Conservation (phyloP, 164 flowering plant genomes). For the Platanus orientalis region DNA sequence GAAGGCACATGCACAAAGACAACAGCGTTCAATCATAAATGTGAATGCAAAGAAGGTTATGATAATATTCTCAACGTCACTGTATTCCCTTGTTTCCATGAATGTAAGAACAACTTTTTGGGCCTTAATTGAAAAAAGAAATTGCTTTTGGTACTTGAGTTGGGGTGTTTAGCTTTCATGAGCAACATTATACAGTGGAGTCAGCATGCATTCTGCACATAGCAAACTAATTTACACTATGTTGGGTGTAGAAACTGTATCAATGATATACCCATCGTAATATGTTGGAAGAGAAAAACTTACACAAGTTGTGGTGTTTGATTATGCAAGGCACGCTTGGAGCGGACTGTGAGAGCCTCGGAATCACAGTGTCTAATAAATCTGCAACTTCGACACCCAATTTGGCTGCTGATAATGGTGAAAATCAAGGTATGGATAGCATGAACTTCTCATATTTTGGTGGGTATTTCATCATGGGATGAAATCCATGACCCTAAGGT, state of each 20-base stretch:
- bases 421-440: too few relatives aligned
- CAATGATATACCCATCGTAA: background rate
- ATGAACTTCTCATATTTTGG: too few relatives aligned
- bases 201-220: too few relatives aligned
- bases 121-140: too few relatives aligned
- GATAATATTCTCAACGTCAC: constrained; percentile 37
- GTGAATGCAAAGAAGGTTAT: constrained; percentile 47
- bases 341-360: background rate
- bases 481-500: too few relatives aligned
- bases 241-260: background rate
- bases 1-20: constrained; percentile 45
- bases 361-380: too few relatives aligned
- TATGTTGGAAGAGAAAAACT: background rate
- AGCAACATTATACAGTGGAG: too few relatives aligned
- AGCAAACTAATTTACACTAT: background rate
- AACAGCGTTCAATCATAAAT: constrained; percentile 20
- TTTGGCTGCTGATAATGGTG: too few relatives aligned
- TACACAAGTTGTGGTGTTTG: background rate
- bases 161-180: too few relatives aligned
- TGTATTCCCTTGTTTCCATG: background rate
- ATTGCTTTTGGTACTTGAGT: too few relatives aligned
- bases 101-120: background rate
- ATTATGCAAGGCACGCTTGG: background rate
- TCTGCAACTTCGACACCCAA: too few relatives aligned
- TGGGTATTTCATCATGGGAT: too few relatives aligned